Percentiles rank a stretch among this genome's conserved stretches.
Conservation (phyloP, 768 basidiomycete genomes). For the Mycena maculata region DNA sequence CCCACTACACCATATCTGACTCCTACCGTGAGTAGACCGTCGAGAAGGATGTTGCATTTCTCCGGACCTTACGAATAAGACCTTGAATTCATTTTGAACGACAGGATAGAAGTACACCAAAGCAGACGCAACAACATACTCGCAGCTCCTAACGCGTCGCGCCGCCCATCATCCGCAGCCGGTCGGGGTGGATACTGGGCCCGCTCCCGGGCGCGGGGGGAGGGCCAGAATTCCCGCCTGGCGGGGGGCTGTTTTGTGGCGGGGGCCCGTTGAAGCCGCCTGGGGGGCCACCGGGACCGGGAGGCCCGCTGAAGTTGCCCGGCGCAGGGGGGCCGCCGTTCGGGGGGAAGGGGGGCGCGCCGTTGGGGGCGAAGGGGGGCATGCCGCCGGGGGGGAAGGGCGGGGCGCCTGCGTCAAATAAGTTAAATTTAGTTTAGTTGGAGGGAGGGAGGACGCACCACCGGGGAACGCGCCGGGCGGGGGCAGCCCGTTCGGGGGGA, state of each 20-base stretch:
- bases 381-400: conserved; percentile 64
- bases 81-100: too few relatives aligned
- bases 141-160: conserved; percentile 5
- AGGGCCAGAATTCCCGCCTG: too few relatives aligned
- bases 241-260: conserved; percentile 41
- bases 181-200: conserved; percentile 86
- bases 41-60: too few relatives aligned
- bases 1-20: too few relatives aligned
- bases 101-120: too few relatives aligned
- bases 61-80: too few relatives aligned
- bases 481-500: conserved; percentile 72
- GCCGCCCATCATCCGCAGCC: conserved; percentile 79
- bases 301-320: too few relatives aligned
- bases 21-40: too few relatives aligned
- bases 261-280: conserved; percentile 51
- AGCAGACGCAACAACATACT: too few relatives aligned
- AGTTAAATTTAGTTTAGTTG: not conserved
- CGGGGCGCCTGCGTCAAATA: conserved; percentile 46
- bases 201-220: conserved; percentile 48
- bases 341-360: conserved; percentile 62
- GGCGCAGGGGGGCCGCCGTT: conserved; percentile 45
- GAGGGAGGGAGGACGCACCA: conserved; percentile 47
- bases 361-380: conserved; percentile 57
- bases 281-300: too few relatives aligned
- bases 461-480: conserved; percentile 54